phyloP scores from a whole-genome alignment of 2,329 filamentous ascomycete genomes.

The Aspergillus sp. region DNA sequence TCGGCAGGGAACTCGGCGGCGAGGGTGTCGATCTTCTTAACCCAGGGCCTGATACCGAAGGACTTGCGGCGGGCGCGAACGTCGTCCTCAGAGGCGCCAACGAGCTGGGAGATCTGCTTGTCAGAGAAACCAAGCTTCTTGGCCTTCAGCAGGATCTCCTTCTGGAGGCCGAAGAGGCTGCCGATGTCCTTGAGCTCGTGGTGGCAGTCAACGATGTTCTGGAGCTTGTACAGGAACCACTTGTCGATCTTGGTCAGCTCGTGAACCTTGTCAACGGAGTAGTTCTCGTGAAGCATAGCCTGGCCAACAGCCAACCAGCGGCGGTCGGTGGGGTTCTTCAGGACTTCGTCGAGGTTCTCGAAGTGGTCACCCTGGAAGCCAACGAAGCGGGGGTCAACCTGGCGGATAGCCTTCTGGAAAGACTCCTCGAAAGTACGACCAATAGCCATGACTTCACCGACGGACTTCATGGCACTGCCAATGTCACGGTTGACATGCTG shows the following conservation, averaged over 20 bases:
- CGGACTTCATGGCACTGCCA: conserved; percentile 97
- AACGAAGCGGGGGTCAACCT: conserved; percentile 88
- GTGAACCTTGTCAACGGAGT: conserved; percentile 87
- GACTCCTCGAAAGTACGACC: conserved; percentile 98
- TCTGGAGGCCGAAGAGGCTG: conserved; percentile 79
- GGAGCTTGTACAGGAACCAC: conserved; percentile 98
- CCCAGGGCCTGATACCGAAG: conserved; percentile 90
- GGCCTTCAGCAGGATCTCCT: conserved; percentile 82
- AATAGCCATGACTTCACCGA: conserved; percentile 99
- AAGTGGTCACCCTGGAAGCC: conserved; percentile 97
- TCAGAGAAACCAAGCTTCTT: conserved; percentile 99
- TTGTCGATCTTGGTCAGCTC: conserved; percentile 98
- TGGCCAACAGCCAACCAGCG: conserved; percentile 97
- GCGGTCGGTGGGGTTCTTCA: conserved; percentile 91
- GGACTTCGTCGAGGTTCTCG: conserved; percentile 84
- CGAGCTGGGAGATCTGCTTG: conserved; percentile 84
- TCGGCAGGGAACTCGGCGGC: conserved; percentile 94
- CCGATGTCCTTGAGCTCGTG: conserved; percentile 82
- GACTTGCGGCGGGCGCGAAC: conserved; percentile 81
- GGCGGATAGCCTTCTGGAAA: conserved; percentile 97
- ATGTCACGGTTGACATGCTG: conserved; percentile 98
- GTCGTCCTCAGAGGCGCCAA: conserved; percentile 83
- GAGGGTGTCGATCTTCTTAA: conserved; percentile 97
- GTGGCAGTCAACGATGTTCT: conserved; percentile 93
- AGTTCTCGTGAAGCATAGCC: conserved; percentile 96